Base-by-base conservation (phyloP, 2,329 filamentous ascomycete species). In the Aspergillus cejpii region DNA sequence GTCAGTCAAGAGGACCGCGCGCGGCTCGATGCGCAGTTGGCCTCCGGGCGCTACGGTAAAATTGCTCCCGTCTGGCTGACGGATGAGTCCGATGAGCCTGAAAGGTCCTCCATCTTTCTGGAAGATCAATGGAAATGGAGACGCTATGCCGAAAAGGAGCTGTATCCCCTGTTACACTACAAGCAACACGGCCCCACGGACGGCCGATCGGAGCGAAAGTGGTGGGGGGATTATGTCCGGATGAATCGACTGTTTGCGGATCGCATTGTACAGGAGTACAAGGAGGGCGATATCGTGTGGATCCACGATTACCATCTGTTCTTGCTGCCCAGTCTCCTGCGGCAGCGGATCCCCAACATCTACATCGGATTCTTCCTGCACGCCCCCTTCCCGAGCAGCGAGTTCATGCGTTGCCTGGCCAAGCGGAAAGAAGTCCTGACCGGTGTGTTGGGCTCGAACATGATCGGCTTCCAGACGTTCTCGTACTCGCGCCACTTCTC, bases 351-450 rank as follows among this genome's bases (percentile, higher is more conserved):
- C 14, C 87, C 89, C 3, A 87, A 89, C 65, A 87, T 94, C 68
- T 94, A 94, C 71, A 90, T 96, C 61, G 85, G 88, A 43, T 96
- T 96, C 73, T 97, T 88, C 73, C 75, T 97, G 37, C 91, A 97
- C 67, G 84, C 88, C 37, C 91, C 91, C 0, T 97, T 97, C 68
- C 91, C 91, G 26, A 95, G 89, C 69, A 94, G 87, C 74, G 92
- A 97, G 68, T 96, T 94, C 63, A 80, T 96, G 64, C 81, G 90
- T 38, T 95, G 90, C 65, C 74, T 96, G 44, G 86, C 87, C 28
- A 81, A 87, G 52, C 81, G 91, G 55, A 95, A 94, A 67, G 89
- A 96, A 64, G 77, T 97, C 8, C 74, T 97, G 11, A 88, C 92
- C 56, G 92, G 92, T 39, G 82, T 95, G 37, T 75, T 97, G 33